Percentiles rank a stretch among this genome's conserved stretches.
phyloP scores from a whole-genome alignment of 164 flowering plant species.

The Vitis vinifera region DNA sequence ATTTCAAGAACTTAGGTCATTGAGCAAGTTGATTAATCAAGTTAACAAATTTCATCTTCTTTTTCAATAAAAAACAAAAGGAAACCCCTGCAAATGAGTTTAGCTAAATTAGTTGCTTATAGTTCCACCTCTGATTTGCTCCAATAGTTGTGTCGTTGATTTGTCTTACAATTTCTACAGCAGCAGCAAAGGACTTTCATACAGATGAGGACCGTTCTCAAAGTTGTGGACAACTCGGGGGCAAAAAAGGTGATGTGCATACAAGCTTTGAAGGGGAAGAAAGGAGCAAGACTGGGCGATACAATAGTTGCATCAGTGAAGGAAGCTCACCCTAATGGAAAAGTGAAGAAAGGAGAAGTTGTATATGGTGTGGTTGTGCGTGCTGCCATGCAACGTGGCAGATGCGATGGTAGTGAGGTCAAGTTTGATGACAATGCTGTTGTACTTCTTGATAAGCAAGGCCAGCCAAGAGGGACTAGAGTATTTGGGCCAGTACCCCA shows the following conservation, averaged over 20 bases:
- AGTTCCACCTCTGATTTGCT: neutral
- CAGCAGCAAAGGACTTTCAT: conserved; percentile 82
- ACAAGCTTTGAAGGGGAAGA: conserved; percentile 72
- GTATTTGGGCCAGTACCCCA: conserved; percentile 76
- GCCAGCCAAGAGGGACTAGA: conserved; percentile 65
- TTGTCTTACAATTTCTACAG: conserved; percentile 2
- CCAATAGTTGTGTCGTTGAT: neutral
- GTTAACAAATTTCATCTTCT: neutral
- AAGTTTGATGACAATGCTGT: conserved; percentile 78
- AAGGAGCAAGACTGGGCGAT: conserved; percentile 91
- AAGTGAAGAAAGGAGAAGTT: conserved; percentile 87
- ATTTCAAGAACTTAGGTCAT: neutral
- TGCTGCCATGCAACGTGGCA: conserved; percentile 84
- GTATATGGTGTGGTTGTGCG: conserved; percentile 86
- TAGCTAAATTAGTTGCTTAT: neutral
- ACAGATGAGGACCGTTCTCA: conserved; percentile 90
- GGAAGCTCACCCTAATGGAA: conserved; percentile 84
- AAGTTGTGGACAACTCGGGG: conserved; percentile 91
- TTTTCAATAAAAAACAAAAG: neutral
- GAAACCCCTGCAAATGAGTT: neutral
- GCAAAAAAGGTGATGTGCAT: conserved; percentile 86
- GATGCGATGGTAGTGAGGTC: conserved; percentile 85
- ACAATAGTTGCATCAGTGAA: conserved; percentile 83
- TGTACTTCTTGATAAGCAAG: conserved; percentile 65
- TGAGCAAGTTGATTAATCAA: neutral